Conservation (phyloP, 495 filamentous ascomycete genomes). For the Pyrenula aspistea region DNA sequence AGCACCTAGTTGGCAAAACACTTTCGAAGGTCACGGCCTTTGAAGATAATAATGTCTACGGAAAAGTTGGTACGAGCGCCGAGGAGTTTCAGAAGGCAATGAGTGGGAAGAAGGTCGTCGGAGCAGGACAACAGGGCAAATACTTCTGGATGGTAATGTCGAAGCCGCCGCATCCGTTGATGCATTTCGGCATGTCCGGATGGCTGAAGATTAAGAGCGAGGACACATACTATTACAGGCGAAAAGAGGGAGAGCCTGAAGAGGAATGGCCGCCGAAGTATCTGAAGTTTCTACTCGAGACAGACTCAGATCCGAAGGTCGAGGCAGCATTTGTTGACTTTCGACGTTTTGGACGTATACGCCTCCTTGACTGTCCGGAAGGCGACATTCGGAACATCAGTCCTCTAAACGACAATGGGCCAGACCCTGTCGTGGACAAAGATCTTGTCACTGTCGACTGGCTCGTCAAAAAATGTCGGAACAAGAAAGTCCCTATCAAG, state of each 20-base stretch:
- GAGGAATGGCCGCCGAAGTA: slow-evolving; percentile 74
- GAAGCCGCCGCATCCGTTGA: slow-evolving; percentile 70
- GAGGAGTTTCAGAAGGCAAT: slow-evolving; percentile 59
- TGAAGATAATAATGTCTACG: slow-evolving; percentile 73
- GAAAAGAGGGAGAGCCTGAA: slow-evolving; percentile 34
- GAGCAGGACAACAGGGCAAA: slow-evolving; percentile 79
- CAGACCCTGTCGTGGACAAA: slow-evolving; percentile 80
- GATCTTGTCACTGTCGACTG: slow-evolving; percentile 62
- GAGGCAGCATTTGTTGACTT: slow-evolving; percentile 78
- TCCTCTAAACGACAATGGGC: slow-evolving; percentile 81
- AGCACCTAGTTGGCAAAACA: slow-evolving; percentile 71
- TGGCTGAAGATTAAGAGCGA: slow-evolving; percentile 80
- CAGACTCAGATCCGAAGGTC: slow-evolving; percentile 42
- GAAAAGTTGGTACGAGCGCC: slow-evolving; percentile 73
- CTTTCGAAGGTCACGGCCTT: slow-evolving; percentile 56
- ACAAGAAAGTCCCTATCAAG: slow-evolving; percentile 75
- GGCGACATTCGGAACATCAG: slow-evolving; percentile 61
- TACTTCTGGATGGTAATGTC: slow-evolving; percentile 82
- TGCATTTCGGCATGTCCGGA: slow-evolving; percentile 85
- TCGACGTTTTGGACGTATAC: slow-evolving; percentile 62
- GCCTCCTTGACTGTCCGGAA: slow-evolving; percentile 69
- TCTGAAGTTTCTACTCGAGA: slow-evolving; percentile 73
- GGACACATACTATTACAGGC: slow-evolving; percentile 65
- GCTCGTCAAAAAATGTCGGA: slow-evolving; percentile 53
- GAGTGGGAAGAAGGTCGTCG: slow-evolving; percentile 62